These are phyloP conservation scores for Hibiscus mutabilis DNA, from an alignment of 345 rosid species.

Conservation along the genomic window DNA sequence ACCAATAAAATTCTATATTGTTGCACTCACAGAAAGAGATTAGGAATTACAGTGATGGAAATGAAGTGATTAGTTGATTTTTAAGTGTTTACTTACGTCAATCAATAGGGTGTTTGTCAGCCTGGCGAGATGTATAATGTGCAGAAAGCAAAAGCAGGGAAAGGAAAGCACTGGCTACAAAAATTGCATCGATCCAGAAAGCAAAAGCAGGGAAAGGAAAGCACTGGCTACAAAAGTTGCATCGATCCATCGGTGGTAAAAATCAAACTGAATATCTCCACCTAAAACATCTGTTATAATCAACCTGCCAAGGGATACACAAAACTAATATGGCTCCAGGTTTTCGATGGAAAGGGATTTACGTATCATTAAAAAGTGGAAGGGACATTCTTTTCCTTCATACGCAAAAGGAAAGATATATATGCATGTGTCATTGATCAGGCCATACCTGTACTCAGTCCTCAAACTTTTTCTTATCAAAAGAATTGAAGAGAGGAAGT, in stretches of 20 bases:
- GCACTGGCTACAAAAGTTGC: no score
- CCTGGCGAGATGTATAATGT: slow-evolving; percentile 91
- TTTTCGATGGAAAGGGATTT: background rate
- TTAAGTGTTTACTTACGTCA: slow-evolving; percentile 29
- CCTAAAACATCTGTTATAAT: slow-evolving; percentile 93
- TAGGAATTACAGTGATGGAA: background rate
- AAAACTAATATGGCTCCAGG: background rate
- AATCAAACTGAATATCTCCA: slow-evolving; percentile 96
- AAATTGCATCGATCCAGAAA: slow-evolving; percentile 98
- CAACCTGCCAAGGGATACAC: slow-evolving; percentile 47
- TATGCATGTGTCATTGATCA: background rate
- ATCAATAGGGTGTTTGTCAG: slow-evolving; percentile 91
- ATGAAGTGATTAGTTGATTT: background rate
- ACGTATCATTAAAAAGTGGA: background rate
- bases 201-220: no score
- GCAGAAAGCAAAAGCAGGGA: slow-evolving; percentile 90
- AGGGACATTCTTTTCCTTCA: background rate
- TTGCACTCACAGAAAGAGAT: background rate
- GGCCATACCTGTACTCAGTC: slow-evolving; percentile 73
- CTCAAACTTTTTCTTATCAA: slow-evolving; percentile 95
- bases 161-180: slow-evolving; percentile 92
- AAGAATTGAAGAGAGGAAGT: slow-evolving; percentile 87
- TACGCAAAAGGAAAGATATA: background rate
- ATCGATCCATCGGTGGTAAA: slow-evolving; percentile 89
- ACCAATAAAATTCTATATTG: background rate